phyloP scores from a whole-genome alignment of 345 rosid species.

The Eutrema heterophyllum region DNA sequence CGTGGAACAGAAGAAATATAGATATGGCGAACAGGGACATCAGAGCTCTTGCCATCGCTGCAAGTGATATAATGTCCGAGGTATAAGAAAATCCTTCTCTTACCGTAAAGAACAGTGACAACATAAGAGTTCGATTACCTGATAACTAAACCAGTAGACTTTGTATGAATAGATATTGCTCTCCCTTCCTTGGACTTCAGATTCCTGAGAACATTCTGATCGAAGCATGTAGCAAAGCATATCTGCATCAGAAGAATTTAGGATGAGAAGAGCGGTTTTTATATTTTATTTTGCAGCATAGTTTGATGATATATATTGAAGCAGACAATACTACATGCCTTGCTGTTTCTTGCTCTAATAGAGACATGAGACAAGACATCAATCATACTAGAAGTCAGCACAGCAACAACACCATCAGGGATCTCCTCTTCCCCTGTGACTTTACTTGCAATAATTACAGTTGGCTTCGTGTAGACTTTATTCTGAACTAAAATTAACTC shows the following conservation, averaged over 20 bases:
- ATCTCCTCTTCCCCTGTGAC: constrained; percentile 97
- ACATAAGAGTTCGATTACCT: constrained; percentile 40
- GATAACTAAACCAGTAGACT: constrained; percentile 60
- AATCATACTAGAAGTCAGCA: constrained; percentile 92
- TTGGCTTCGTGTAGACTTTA: constrained; percentile 65
- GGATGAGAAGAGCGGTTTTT: constrained; percentile 4
- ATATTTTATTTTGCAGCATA: background rate
- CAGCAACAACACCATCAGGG: constrained; percentile 88
- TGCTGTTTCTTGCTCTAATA: constrained; percentile 95
- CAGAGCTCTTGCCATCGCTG: constrained; percentile 26
- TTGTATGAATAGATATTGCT: constrained; percentile 59
- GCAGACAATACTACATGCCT: constrained; percentile 42
- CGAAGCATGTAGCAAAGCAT: constrained; percentile 98
- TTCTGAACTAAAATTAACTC: constrained; percentile 77
- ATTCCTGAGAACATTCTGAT: constrained; percentile 58
- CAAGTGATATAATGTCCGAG: background rate
- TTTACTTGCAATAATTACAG: constrained; percentile 71
- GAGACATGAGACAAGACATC: constrained; percentile 98
- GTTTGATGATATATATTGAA: background rate
- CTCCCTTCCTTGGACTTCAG: constrained; percentile 72
- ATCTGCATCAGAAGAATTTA: constrained; percentile 47
- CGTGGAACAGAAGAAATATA: constrained; percentile 34
- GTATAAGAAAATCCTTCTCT: background rate
- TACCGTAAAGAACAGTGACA: background rate
- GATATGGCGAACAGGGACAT: constrained; percentile 24